A percentile compares a stretch with the other conserved stretches of the same genome.
These are phyloP conservation scores for Aeminium ludgeri DNA, from an alignment of 495 filamentous ascomycete species.

Conservation along the genomic window DNA sequence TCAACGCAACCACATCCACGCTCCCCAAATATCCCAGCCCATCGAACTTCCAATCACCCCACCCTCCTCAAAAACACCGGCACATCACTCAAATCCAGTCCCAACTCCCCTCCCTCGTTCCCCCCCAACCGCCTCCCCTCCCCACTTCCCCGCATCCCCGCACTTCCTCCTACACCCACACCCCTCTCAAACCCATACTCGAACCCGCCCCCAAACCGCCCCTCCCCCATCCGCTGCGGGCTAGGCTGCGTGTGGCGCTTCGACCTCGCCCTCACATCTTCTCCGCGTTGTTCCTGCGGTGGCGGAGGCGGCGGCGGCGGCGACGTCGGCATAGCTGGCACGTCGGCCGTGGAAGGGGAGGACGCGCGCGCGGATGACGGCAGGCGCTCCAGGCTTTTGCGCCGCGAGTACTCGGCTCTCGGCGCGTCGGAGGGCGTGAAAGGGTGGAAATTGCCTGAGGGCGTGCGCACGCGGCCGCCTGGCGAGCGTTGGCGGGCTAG, in stretches of 20 bases:
- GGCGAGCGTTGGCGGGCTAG: conserved; percentile 1
- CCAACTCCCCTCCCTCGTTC: conserved; percentile 24
- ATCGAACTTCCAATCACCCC: not conserved
- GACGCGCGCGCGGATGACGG: no score
- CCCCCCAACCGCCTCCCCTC: conserved; percentile 20
- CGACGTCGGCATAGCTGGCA: no score
- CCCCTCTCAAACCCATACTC: conserved; percentile 29
- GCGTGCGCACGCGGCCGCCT: conserved; percentile 4
- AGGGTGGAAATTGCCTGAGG: conserved; percentile 5
- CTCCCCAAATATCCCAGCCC: not conserved
- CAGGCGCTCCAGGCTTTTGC: not conserved
- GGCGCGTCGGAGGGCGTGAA: conserved; percentile 2
- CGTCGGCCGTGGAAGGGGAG: no score
- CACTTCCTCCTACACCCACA: conserved; percentile 25
- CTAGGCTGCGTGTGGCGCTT: not conserved
- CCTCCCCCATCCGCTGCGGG: conserved; percentile 11
- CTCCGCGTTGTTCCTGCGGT: not conserved
- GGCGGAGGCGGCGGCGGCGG: not conserved
- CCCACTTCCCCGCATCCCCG: conserved; percentile 23
- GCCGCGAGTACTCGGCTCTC: conserved; percentile 2
- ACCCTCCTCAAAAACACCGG: conserved; percentile 22
- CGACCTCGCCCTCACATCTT: not conserved
- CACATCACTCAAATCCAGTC: conserved; percentile 28
- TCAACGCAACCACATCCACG: not conserved
- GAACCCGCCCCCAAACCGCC: conserved; percentile 29